Base-by-base conservation (phyloP, 225 moss, liverwort and hornwort genomes). In the Climacium dendroides region DNA sequence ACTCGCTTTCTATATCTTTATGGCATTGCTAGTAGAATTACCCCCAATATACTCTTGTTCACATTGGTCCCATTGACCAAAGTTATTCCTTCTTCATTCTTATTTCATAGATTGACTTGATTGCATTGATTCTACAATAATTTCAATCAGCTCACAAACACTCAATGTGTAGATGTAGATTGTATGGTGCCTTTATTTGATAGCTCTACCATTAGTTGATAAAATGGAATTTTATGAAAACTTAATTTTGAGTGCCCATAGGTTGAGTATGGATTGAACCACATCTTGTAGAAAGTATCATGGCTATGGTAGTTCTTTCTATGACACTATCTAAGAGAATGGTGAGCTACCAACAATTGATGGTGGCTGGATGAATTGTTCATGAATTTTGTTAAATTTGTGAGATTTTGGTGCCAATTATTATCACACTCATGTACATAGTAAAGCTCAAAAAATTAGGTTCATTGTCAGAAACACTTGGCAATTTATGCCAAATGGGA, bases 391-490 rank as follows among this genome's bases (percentile, higher is more conserved):
- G 1, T 32, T 19, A 48, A 19, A 74, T 32, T 32, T 1, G 1
- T 0, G 1, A 0, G 0, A 32, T 19, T 3, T 19, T 50, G 20
- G 32, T 0, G 0, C 3, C 32, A 50, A 32, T 7, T 20, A 4
- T 13, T 20, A 5, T 34, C 2, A 7, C 2, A 32, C 32, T 7
- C 7, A 0, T 30, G 0, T 11, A 19, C 7, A 13, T 5, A 14
- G 15, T 50, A 11, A 48, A 19, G 10, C 11, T 74, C 13, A 19
- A 50, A 32, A 32, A 48, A 34, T 20, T 50, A 50, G 12, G 1
- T 20, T 48, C 4, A 4, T 50, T 48, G 7, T 4, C 19, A 32
- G 2, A 50, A 74, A 4, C 0, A 11, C 11, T 48, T 30, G 7
- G 11, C 19, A 19, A 73, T 30, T 48, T 48, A 32, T 19, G 2